Conservation (phyloP, 768 basidiomycete species). For the Tulasnella sp. region DNA sequence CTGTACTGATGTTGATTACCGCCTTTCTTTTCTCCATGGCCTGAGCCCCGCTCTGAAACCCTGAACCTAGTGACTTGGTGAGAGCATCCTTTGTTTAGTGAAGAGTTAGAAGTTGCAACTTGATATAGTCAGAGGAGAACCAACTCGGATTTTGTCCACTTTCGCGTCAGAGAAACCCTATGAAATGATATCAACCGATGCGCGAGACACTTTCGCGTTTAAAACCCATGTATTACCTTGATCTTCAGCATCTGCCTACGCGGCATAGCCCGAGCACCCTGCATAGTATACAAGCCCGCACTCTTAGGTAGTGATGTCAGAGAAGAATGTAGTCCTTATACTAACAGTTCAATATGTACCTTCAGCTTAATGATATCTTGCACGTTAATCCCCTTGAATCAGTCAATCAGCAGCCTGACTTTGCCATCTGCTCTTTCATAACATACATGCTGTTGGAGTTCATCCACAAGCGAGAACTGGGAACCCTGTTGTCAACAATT, state of each 20-base stretch:
- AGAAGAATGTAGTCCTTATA: constrained; percentile 18
- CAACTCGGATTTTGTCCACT: constrained; percentile 89
- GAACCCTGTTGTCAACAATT: too few relatives aligned
- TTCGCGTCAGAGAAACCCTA: constrained; percentile 95
- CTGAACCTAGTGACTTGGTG: background rate
- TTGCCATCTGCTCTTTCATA: background rate
- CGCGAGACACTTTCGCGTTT: background rate
- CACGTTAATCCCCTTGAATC: constrained; percentile 72
- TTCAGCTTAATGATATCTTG: constrained; percentile 94
- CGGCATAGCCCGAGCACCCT: constrained; percentile 85
- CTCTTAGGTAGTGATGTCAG: constrained; percentile 38
- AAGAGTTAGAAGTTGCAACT: background rate
- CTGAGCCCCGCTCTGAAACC: background rate
- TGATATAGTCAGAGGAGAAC: constrained; percentile 9
- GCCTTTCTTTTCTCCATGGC: constrained; percentile 65
- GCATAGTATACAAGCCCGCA: constrained; percentile 75
- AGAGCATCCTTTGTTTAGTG: background rate
- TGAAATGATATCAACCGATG: background rate
- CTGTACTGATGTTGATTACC: constrained; percentile 77
- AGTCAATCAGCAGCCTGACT: constrained; percentile 2
- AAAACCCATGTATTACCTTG: constrained; percentile 42
- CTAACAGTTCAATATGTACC: constrained; percentile 30
- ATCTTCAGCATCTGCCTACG: constrained; percentile 83
- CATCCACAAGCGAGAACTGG: constrained; percentile 70
- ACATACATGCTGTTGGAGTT: constrained; percentile 66